Evolutionary conservation across 2,329 filamentous ascomycete genomes (phyloP), one percentile per base, ranked within the genome.

Genomic region (Aspergillus candidus): DNA sequence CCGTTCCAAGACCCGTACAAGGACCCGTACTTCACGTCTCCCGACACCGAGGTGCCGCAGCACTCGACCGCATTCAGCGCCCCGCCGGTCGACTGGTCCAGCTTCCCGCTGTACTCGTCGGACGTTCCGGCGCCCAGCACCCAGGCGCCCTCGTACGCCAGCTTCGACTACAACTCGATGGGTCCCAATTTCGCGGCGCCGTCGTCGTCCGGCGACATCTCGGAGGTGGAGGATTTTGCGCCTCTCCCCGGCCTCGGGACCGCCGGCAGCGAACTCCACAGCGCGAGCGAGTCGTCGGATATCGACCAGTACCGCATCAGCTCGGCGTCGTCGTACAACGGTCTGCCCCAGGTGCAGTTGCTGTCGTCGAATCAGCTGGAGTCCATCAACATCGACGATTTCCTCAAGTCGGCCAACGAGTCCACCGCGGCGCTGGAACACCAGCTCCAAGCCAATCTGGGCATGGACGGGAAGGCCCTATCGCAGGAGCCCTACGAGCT

Each of bases 191-290:
- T 67, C 7, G 57, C 70, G 11, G 61, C 69, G 2, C 69, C 65
- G 10, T 72, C 71, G 7, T 74, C 72, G 3, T 74, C 72, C 4
- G 72, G 70, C n/a, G 72, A 74, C 37, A 60, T 69, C 14, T 74
- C 72, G 3, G 72, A 75, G 50, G 62, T 67, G 11, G 72, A 73
- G 27, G 72, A 75, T 35, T 70, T 65, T 40, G 59, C 60, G 12
- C 57, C 62, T 6, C 57, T 65, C 38, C 61, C 60, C 12, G 60
- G 54, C 15, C 46, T 65, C 27, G 59, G 54, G 15, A 50, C 53
- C 31, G 44, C 55, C 35, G 53, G 53, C 35, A 54, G 56, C 51
- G 60, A 68, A 47, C 53, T 65, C 29, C 63, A 62, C 56, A 71
- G 67, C 45, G 57, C 63, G 34, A 71, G 68, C 47, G 68, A 72